These are phyloP conservation scores for Sclerotinia subarctica DNA, from an alignment of 2,329 filamentous ascomycete genomes.

Conservation along the genomic window DNA sequence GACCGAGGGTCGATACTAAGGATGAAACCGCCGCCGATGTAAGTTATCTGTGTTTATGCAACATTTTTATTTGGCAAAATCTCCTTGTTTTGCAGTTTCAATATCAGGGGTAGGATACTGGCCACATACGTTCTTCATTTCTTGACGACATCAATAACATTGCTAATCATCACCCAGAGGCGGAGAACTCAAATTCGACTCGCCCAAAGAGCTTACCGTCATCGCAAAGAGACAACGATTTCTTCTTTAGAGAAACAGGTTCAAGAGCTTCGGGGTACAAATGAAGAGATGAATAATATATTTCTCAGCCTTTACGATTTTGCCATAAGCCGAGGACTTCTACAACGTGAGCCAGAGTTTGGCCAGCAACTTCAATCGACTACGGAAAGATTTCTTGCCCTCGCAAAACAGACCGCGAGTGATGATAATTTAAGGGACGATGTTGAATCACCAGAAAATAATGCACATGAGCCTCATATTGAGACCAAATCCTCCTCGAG, in stretches of 20 bases:
- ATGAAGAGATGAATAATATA: conserved; percentile 70
- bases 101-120: not conserved
- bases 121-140: not conserved
- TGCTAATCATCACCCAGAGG: conserved; percentile 49
- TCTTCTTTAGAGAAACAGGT: conserved; percentile 68
- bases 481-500: not conserved
- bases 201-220: conserved; percentile 80
- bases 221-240: conserved; percentile 81
- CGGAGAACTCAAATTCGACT: conserved; percentile 83
- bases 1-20: conserved; percentile 71
- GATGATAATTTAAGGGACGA: conserved; percentile 38
- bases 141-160: not conserved
- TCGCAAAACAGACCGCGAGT: conserved; percentile 49
- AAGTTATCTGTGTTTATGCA: conserved; percentile 43
- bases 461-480: conserved; percentile 15
- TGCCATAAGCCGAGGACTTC: conserved; percentile 54
- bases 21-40: conserved; percentile 78
- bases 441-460: conserved; percentile 27
- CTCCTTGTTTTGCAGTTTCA: not conserved
- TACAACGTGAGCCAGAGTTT: conserved; percentile 55
- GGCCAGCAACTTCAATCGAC: conserved; percentile 54
- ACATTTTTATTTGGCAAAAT: not conserved
- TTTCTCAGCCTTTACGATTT: conserved; percentile 67
- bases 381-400: conserved; percentile 55
- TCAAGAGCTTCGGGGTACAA: conserved; percentile 62